These are phyloP conservation scores for Phaeosphaeriaceae sp. DNA, from an alignment of 2,329 filamentous ascomycete species.

Conservation along the genomic window DNA sequence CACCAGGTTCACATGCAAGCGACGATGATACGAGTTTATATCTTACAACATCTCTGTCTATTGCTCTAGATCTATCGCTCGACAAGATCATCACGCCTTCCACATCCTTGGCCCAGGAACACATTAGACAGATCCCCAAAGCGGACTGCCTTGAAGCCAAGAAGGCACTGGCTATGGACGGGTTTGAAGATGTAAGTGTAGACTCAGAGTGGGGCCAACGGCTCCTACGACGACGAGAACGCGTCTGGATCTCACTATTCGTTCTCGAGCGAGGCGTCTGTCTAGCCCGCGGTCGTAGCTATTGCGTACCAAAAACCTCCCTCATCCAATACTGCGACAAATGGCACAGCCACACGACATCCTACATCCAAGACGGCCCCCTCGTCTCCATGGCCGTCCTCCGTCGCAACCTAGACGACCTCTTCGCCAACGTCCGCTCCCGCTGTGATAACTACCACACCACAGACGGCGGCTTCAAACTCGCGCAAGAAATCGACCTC, in stretches of 20 bases:
- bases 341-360: conserved; percentile 69
- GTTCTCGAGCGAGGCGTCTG: conserved; percentile 77
- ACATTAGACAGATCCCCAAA: conserved; percentile 60
- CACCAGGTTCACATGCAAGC: conserved; percentile 68
- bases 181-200: conserved; percentile 68
- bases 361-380: conserved; percentile 72
- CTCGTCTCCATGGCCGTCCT: conserved; percentile 74
- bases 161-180: conserved; percentile 70
- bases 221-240: conserved; percentile 68
- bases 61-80: conserved; percentile 71
- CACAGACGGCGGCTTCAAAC: conserved; percentile 58
- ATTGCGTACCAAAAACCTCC: conserved; percentile 70
- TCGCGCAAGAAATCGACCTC: conserved; percentile 52
- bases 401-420: conserved; percentile 67
- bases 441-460: conserved; percentile 66
- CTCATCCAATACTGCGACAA: conserved; percentile 71
- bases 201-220: conserved; percentile 65
- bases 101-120: conserved; percentile 53
- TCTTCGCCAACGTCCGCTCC: conserved; percentile 64
- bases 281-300: conserved; percentile 71
- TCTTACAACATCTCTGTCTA: conserved; percentile 71
- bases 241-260: conserved; percentile 74
- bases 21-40: conserved; percentile 77
- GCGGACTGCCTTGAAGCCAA: conserved; percentile 73
- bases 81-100: conserved; percentile 72